phyloP scores from a whole-genome alignment of 257 asterid species.

The Solanum pimpinellifolium region DNA sequence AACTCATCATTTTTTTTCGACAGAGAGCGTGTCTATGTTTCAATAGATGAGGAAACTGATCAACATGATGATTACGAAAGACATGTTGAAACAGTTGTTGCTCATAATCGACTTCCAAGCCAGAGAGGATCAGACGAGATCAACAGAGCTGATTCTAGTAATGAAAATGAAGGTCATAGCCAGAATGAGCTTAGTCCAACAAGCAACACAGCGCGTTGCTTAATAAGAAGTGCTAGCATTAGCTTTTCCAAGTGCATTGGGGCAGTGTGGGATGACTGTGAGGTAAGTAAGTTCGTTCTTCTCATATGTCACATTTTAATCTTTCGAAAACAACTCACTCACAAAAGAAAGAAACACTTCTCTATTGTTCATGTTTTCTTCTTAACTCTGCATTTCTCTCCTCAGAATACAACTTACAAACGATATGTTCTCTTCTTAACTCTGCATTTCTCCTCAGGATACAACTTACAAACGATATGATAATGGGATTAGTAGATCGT shows the following conservation, averaged over 20 bases:
- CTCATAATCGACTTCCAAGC: slow-evolving; percentile 37
- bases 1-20: neutral
- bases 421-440: neutral
- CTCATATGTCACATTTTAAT: neutral
- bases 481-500: slow-evolving; percentile 17
- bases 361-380: neutral
- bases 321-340: neutral
- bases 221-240: slow-evolving; percentile 72
- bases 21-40: slow-evolving; percentile 78
- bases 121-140: slow-evolving; percentile 34
- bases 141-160: slow-evolving; percentile 23
- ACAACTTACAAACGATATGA: slow-evolving; percentile 15
- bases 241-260: slow-evolving; percentile 75
- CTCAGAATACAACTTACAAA: no score
- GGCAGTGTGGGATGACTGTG: slow-evolving; percentile 37
- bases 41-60: slow-evolving; percentile 55
- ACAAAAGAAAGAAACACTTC: neutral
- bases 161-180: slow-evolving; percentile 17
- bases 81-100: slow-evolving; percentile 27
- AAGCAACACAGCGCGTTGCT: slow-evolving; percentile 72
- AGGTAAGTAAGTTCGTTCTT: slow-evolving; percentile 43
- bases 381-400: neutral
- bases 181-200: slow-evolving; percentile 36
- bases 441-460: slow-evolving; percentile 14
- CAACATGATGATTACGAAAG: slow-evolving; percentile 24